Evolutionary conservation across 2,329 filamentous ascomycete genomes (phyloP).

Genomic region (Cladosporium sp.): DNA sequence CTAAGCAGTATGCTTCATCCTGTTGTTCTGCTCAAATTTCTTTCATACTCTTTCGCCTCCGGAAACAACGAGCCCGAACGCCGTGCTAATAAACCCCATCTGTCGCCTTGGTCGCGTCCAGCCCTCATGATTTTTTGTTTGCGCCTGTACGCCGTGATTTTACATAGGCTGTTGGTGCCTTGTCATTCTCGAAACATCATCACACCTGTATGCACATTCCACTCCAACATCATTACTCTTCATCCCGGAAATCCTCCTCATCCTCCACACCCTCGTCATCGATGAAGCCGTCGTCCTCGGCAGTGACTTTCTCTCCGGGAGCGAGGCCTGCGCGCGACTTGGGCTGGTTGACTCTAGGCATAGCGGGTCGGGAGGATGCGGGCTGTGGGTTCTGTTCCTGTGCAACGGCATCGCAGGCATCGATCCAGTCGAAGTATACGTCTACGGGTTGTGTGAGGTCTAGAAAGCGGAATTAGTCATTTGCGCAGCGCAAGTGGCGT

Average conservation of each 20-base stretch:
- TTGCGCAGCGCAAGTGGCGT: neutral
- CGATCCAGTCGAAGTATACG: constrained; percentile 97
- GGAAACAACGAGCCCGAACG: constrained; percentile 9
- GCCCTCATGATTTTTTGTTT: neutral
- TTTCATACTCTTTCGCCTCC: neutral
- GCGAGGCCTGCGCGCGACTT: constrained; percentile 27
- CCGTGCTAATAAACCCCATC: constrained; percentile 16
- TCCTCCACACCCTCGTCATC: constrained; percentile 41
- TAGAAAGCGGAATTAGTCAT: constrained; percentile 41
- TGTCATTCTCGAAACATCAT: neutral
- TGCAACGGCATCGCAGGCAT: constrained; percentile 78
- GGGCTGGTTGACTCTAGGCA: constrained; percentile 13
- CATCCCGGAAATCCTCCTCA: constrained; percentile 37
- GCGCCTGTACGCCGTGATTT: constrained; percentile 12
- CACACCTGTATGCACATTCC: neutral
- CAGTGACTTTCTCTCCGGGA: constrained; percentile 35
- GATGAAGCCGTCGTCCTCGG: constrained; percentile 40
- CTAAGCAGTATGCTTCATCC: neutral
- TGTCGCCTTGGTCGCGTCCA: neutral
- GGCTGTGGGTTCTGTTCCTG: constrained; percentile 57
- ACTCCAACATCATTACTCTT: constrained; percentile 24
- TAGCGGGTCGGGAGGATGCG: constrained; percentile 22
- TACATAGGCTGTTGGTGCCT: neutral
- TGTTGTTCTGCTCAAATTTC: neutral
- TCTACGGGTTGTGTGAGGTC: constrained; percentile 90